A percentile compares a stretch with the other conserved stretches of the same genome.
Conservation (phyloP, 2,329 filamentous ascomycete species). For the Zopfia rhizophila region DNA sequence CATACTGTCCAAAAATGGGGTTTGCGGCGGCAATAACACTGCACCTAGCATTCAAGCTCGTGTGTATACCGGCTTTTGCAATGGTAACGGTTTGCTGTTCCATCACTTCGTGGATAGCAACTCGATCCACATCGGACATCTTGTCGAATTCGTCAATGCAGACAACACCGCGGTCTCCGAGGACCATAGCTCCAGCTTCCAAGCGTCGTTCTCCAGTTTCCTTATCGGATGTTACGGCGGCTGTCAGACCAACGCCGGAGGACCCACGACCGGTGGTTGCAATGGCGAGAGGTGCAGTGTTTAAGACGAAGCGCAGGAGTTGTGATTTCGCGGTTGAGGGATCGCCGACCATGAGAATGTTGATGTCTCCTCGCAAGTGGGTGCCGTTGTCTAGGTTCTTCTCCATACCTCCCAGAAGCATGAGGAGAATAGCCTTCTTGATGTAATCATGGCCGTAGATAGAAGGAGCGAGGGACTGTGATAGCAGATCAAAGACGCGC, state of each 20-base stretch:
- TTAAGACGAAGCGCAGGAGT: conserved; percentile 93
- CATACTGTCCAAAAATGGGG: conserved; percentile 97
- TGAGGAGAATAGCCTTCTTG: conserved; percentile 95
- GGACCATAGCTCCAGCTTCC: conserved; percentile 98
- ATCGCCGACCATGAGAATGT: conserved; percentile 99
- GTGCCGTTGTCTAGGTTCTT: conserved; percentile 99
- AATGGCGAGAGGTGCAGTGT: conserved; percentile 95
- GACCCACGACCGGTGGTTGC: conserved; percentile 97
- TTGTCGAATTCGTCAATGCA: conserved; percentile 99
- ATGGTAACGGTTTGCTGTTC: conserved; percentile 99
- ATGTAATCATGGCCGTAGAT: conserved; percentile 98
- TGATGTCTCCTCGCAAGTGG: conserved; percentile 97
- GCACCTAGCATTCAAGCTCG: conserved; percentile 94
- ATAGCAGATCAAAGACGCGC: conserved; percentile 90
- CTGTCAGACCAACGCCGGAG: conserved; percentile 96
- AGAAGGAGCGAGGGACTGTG: conserved; percentile 93
- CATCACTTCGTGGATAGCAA: conserved; percentile 99
- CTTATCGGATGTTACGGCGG: conserved; percentile 95
- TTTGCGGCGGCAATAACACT: conserved; percentile 97
- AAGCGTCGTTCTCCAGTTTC: conserved; percentile 95
- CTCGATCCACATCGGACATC: conserved; percentile 98
- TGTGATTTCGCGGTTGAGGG: conserved; percentile 99
- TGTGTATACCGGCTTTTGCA: conserved; percentile 98
- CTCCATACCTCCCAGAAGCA: conserved; percentile 95
- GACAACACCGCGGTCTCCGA: conserved; percentile 94